Conservation (phyloP, 768 basidiomycete genomes). For the Russula abietina region DNA sequence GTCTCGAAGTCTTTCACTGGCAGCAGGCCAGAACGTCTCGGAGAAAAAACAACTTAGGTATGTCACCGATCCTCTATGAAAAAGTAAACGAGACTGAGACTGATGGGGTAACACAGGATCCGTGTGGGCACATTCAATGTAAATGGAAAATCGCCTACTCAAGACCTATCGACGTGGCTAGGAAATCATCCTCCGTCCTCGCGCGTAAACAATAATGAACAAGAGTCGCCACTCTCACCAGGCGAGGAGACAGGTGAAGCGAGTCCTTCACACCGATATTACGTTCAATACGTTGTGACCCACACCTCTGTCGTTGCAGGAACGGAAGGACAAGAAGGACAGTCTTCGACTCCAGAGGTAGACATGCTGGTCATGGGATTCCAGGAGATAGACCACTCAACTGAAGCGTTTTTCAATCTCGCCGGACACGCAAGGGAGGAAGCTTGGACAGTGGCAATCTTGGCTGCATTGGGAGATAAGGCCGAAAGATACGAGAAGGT, state of each 20-base stretch:
- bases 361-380: constrained; percentile 73
- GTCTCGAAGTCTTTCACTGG: constrained; percentile 18
- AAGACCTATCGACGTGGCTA: constrained; percentile 66
- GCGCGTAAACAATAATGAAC: not conserved
- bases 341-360: constrained; percentile 36
- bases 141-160: constrained; percentile 67
- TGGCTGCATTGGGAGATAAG: constrained; percentile 67
- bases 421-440: constrained; percentile 59
- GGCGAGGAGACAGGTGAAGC: constrained; percentile 20
- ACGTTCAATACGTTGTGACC: not conserved
- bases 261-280: not conserved
- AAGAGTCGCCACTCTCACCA: constrained; percentile 27
- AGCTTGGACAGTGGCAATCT: constrained; percentile 60
- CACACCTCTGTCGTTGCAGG: not conserved
- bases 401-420: constrained; percentile 71
- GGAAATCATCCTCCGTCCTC: constrained; percentile 27
- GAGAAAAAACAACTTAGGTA: constrained; percentile 18
- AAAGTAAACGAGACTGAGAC: not conserved
- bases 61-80: constrained; percentile 17
- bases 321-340: not conserved
- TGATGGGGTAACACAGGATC: constrained; percentile 38
- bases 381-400: constrained; percentile 74
- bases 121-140: constrained; percentile 82
- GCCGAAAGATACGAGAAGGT: constrained; percentile 63
- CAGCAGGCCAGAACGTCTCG: constrained; percentile 8